phyloP scores from a whole-genome alignment of 2,329 filamentous ascomycete genomes.

The Passalora sequoiae region DNA sequence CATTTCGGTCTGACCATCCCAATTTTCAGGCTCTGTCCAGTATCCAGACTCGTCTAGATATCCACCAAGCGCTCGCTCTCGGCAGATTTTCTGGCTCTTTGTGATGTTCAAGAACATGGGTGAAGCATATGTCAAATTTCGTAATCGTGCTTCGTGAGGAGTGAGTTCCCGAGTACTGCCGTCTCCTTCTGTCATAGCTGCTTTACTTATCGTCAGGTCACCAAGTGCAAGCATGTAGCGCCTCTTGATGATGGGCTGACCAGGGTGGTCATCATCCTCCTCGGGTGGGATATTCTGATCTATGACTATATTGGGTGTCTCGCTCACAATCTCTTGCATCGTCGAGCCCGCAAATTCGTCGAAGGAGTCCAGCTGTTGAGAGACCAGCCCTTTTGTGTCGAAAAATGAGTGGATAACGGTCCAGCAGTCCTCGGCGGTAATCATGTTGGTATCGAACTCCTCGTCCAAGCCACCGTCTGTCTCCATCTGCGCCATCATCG shows the following conservation, averaged over 20 bases:
- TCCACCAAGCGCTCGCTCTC: conserved; percentile 64
- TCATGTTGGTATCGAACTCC: conserved; percentile 39
- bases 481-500: conserved; percentile 22
- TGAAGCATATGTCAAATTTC: conserved; percentile 91
- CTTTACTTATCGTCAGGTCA: conserved; percentile 79
- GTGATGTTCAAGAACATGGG: conserved; percentile 85
- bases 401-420: conserved; percentile 96
- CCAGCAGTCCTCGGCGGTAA: conserved; percentile 98
- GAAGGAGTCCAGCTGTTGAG: conserved; percentile 96
- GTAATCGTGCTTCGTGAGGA: conserved; percentile 90
- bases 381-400: conserved; percentile 89
- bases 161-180: conserved; percentile 79
- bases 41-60: conserved; percentile 61
- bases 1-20: conserved; percentile 41
- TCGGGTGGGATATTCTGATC: conserved; percentile 82
- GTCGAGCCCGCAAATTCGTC: conserved; percentile 94
- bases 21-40: conserved; percentile 26
- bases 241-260: conserved; percentile 71
- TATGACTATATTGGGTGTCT: conserved; percentile 85
- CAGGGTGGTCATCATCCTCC: conserved; percentile 61
- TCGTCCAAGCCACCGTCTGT: conserved; percentile 18
- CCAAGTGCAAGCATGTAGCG: conserved; percentile 95
- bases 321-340: conserved; percentile 89
- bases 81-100: conserved; percentile 76
- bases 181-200: conserved; percentile 88